A percentile compares a stretch with the other conserved stretches of the same genome.
Evolutionary conservation across 352 stramenopile genomes (phyloP).

Genomic region (Globisporangium carolinianum): DNA sequence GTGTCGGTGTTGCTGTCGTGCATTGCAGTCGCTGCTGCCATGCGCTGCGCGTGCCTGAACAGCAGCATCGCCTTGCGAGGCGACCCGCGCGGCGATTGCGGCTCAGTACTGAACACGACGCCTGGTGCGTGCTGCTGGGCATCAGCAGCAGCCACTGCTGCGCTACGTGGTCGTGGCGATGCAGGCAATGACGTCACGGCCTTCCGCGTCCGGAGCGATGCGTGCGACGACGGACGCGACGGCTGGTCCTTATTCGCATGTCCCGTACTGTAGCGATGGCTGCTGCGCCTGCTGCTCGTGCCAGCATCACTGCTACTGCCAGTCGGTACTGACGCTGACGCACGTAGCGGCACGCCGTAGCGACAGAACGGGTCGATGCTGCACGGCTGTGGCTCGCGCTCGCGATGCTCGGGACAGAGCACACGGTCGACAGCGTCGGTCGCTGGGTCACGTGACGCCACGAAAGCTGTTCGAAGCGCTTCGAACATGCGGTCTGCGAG

Average conservation of each 20-base stretch:
- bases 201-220: constrained; percentile 6
- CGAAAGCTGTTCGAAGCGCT: not conserved
- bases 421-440: not conserved
- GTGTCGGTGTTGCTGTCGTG: not conserved
- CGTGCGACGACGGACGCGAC: constrained; percentile 6
- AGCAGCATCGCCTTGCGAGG: constrained; percentile 31
- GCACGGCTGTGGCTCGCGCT: not conserved
- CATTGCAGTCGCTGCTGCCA: constrained; percentile 2
- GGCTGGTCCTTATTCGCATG: not conserved
- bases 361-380: constrained; percentile 8
- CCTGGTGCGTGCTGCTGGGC: constrained; percentile 15
- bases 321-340: not conserved
- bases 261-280: not conserved
- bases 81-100: constrained; percentile 11
- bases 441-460: too few species aligned
- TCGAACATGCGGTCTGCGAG: constrained; percentile 10
- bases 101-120: constrained; percentile 16
- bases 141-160: not conserved
- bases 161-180: not conserved
- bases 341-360: constrained; percentile 1
- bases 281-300: not conserved
- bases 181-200: not conserved
- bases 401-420: not conserved
- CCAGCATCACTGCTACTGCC: not conserved
- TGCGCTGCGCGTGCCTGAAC: constrained; percentile 18